Conservation (phyloP, 2,329 filamentous ascomycete species). For the Trichoderma sp. region DNA sequence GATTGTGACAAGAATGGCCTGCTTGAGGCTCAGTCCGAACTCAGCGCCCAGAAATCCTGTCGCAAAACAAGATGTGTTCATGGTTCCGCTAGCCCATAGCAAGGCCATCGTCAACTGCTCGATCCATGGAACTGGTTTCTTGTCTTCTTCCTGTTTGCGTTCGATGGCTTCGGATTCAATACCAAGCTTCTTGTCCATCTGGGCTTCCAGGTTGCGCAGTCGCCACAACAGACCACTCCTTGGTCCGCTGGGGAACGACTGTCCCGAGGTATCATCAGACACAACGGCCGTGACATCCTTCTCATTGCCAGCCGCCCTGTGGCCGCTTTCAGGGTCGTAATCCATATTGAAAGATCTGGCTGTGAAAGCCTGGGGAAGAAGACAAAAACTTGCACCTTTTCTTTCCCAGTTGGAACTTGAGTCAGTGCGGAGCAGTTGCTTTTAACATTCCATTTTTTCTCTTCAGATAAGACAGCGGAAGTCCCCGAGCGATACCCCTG, state of each 20-base stretch:
- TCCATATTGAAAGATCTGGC: background rate
- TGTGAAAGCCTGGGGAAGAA: background rate
- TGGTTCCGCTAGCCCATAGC: slow-evolving; percentile 53
- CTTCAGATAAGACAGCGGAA: background rate
- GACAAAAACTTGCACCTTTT: background rate
- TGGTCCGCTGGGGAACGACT: background rate
- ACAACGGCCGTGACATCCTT: background rate
- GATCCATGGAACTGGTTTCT: slow-evolving; percentile 34
- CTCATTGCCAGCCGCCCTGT: background rate
- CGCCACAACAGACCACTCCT: slow-evolving; percentile 36
- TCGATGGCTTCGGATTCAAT: slow-evolving; percentile 50
- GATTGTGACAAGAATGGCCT: slow-evolving; percentile 47
- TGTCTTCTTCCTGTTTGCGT: slow-evolving; percentile 48
- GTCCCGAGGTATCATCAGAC: slow-evolving; percentile 15
- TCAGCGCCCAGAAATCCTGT: slow-evolving; percentile 54
- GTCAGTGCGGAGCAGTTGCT: background rate
- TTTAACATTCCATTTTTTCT: background rate
- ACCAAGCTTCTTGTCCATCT: slow-evolving; percentile 49
- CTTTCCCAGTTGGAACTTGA: background rate
- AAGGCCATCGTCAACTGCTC: slow-evolving; percentile 52
- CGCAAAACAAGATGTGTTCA: slow-evolving; percentile 54
- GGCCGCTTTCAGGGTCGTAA: slow-evolving; percentile 8
- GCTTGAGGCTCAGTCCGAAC: slow-evolving; percentile 47
- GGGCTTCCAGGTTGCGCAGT: slow-evolving; percentile 44
- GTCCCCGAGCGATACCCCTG: background rate